phyloP scores from a whole-genome alignment of 2,329 filamentous ascomycete species.

The Clarireedia homoeocarpa region DNA sequence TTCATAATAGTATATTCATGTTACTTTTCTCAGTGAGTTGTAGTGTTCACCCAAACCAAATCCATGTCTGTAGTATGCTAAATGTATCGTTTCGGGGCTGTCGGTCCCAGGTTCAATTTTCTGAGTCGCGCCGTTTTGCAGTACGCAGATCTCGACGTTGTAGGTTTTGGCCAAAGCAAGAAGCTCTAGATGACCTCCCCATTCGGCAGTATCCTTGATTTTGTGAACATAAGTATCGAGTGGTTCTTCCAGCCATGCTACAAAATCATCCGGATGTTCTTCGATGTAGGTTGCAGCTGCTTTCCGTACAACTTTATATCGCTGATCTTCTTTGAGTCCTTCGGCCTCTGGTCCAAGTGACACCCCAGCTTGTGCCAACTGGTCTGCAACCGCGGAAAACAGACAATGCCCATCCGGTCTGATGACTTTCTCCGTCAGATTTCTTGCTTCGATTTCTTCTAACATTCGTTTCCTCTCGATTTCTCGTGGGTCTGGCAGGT shows the following conservation, averaged over 20 bases:
- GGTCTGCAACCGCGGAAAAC: constrained; percentile 85
- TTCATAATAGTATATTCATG: constrained; percentile 14
- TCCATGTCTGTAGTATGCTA: constrained; percentile 91
- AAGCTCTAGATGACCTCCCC: constrained; percentile 91
- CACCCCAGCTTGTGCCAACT: constrained; percentile 51
- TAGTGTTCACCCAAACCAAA: constrained; percentile 97
- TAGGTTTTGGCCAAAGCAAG: constrained; percentile 77
- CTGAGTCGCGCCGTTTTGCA: constrained; percentile 78
- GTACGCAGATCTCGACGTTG: constrained; percentile 69
- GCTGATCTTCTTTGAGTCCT: constrained; percentile 30
- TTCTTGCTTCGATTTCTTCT: constrained; percentile 52
- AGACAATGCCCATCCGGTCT: constrained; percentile 90
- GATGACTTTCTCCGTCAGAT: constrained; percentile 69
- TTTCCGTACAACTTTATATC: constrained; percentile 60
- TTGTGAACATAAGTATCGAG: constrained; percentile 64
- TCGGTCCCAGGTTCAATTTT: constrained; percentile 52
- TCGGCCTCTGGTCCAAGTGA: constrained; percentile 31
- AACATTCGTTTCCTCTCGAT: constrained; percentile 66
- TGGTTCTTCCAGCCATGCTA: constrained; percentile 77
- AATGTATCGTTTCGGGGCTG: constrained; percentile 56
- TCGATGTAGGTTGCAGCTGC: constrained; percentile 73
- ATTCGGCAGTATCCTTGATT: constrained; percentile 83
- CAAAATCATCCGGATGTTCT: constrained; percentile 70
- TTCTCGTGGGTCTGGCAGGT: constrained; percentile 64
- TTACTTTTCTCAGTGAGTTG: constrained; percentile 63